Percentiles rank a stretch among this genome's conserved stretches.
These are phyloP conservation scores for Trichosporon coremiiforme DNA, from an alignment of 1,284 basidiomycete species.

Conservation along the genomic window DNA sequence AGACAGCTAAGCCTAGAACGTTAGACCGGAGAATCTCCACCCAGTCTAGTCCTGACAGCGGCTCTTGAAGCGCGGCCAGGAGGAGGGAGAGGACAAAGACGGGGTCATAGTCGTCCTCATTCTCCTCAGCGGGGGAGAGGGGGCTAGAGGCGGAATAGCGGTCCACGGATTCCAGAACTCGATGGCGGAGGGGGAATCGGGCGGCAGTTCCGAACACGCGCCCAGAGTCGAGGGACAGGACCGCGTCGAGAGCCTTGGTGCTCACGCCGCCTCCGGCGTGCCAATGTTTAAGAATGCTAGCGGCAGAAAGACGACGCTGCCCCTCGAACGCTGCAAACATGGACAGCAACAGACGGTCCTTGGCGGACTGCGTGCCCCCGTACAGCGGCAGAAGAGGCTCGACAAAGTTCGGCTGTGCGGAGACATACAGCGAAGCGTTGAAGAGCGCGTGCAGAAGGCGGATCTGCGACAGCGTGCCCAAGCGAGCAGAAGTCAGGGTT, in stretches of 20 bases:
- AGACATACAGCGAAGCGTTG: conserved; percentile 70
- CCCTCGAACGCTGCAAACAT: conserved; percentile 78
- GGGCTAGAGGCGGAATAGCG: not conserved
- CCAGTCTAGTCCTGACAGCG: conserved; percentile 71
- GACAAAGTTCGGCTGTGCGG: conserved; percentile 78
- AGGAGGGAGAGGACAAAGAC: conserved; percentile 72
- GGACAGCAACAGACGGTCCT: conserved; percentile 69
- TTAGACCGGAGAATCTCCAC: conserved; percentile 85
- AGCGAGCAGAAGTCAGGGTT: not conserved
- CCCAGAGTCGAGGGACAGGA: conserved; percentile 70
- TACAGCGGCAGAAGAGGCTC: conserved; percentile 75
- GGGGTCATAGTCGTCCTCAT: conserved; percentile 70
- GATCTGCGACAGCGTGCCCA: not conserved
- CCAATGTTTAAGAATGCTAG: conserved; percentile 67
- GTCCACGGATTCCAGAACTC: not conserved
- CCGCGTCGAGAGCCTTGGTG: conserved; percentile 63
- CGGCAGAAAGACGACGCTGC: conserved; percentile 67
- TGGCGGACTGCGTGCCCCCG: conserved; percentile 65
- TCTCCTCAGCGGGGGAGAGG: conserved; percentile 41
- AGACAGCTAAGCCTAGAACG: conserved; percentile 71
- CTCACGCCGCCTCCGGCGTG: conserved; percentile 60
- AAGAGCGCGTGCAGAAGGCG: conserved; percentile 68
- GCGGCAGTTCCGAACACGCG: conserved; percentile 73
- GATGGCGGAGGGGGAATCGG: conserved; percentile 63
- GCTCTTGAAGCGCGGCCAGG: conserved; percentile 65